Conservation (phyloP, 805 yeast genomes). For the Komagataella ulmi region DNA sequence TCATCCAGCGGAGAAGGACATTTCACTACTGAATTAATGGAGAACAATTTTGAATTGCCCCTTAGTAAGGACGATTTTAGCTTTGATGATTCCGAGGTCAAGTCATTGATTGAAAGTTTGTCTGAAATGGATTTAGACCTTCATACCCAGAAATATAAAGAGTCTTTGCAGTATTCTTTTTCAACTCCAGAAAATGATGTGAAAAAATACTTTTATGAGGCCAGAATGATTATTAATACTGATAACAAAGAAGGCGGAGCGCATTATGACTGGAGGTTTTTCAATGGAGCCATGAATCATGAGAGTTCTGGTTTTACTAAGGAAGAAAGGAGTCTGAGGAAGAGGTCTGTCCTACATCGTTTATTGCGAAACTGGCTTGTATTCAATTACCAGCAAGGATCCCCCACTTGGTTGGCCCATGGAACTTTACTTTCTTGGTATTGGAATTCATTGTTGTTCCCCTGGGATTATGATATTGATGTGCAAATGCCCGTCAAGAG, state of each 20-base stretch:
- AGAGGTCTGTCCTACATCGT: conserved; percentile 23
- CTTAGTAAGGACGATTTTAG: background rate
- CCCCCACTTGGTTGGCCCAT: conserved; percentile 46
- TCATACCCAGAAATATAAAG: background rate
- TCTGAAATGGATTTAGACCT: background rate
- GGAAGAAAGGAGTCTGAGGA: conserved; percentile 18
- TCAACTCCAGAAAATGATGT: background rate
- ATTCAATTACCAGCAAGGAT: conserved; percentile 26
- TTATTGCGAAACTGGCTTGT: conserved; percentile 32
- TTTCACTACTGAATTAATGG: background rate
- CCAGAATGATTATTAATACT: conserved; percentile 3
- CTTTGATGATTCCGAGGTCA: background rate
- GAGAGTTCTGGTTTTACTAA: conserved; percentile 11
- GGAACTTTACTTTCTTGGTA: conserved; percentile 46
- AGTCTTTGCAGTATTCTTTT: background rate
- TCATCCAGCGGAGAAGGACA: background rate
- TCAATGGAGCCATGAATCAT: conserved; percentile 22
- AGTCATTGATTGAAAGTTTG: background rate
- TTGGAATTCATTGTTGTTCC: conserved; percentile 43
- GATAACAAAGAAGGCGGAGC: conserved; percentile 1
- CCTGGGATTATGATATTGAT: conserved; percentile 46
- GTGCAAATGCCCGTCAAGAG: conserved; percentile 39
- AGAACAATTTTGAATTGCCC: background rate
- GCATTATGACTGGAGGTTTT: conserved; percentile 40
- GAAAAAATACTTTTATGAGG: conserved; percentile 23